phyloP scores from a whole-genome alignment of 73 alveolate genomes.

The Paramecium sonneborni region DNA sequence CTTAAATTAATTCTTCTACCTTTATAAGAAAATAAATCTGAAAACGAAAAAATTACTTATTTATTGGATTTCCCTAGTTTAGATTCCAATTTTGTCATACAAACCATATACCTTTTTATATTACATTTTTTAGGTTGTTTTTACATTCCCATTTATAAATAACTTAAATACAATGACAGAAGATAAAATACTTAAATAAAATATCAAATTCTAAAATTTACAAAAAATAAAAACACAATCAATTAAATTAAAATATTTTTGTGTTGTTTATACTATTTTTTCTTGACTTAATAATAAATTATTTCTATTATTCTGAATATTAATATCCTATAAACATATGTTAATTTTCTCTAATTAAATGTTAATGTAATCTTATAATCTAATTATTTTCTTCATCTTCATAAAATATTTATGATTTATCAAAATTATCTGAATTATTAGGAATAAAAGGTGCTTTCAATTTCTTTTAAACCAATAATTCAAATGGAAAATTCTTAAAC shows the following conservation, averaged over 20 bases:
- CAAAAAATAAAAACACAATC: too few relatives aligned
- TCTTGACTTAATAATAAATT: background rate
- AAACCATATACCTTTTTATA: too few relatives aligned
- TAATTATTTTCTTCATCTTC: slow-evolving; percentile 8
- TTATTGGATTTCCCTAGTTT: too few relatives aligned
- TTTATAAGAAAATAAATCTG: background rate
- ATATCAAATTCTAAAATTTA: background rate
- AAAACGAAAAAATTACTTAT: background rate
- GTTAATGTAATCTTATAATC: background rate
- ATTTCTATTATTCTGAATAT: background rate
- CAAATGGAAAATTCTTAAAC: slow-evolving; percentile 78
- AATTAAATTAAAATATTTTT: background rate
- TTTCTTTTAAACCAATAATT: slow-evolving; percentile 62
- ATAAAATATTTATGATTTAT: background rate
- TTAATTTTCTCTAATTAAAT: background rate
- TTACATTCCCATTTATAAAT: too few relatives aligned
- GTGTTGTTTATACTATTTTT: background rate
- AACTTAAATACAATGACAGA: too few relatives aligned
- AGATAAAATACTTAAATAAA: background rate
- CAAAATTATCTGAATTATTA: slow-evolving; percentile 71
- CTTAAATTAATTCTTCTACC: background rate
- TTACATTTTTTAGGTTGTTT: too few relatives aligned
- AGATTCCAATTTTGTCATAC: too few relatives aligned
- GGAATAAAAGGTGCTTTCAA: slow-evolving; percentile 75
- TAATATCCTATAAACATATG: background rate